Evolutionary conservation across 495 filamentous ascomycete genomes (phyloP).

Genomic region (Lasiosphaeria ovina): DNA sequence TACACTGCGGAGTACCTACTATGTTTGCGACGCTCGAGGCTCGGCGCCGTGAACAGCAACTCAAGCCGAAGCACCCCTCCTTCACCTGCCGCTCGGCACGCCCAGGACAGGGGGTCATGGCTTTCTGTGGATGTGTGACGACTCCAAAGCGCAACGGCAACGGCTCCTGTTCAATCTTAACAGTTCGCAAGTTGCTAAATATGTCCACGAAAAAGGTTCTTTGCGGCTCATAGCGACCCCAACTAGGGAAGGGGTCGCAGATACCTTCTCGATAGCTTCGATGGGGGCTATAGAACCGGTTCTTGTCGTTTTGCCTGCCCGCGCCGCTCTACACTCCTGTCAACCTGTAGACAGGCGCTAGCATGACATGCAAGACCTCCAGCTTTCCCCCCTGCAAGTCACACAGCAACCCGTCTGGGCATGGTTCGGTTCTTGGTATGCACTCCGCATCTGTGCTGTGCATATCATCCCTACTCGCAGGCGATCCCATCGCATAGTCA

Average conservation of each 20-base stretch:
- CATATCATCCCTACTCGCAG: background rate
- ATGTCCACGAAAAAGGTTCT: no score
- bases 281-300: no score
- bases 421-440: background rate
- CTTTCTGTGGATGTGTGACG: no score
- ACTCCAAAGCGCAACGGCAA: no score
- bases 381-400: background rate
- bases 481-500: no score
- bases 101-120: no score
- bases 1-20: background rate
- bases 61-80: constrained; percentile 40
- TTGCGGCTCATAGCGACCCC: no score
- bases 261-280: no score
- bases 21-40: background rate
- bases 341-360: background rate
- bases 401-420: background rate
- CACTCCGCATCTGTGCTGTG: constrained; percentile 2
- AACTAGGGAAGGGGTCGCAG: no score
- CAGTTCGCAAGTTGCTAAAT: no score
- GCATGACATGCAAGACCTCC: background rate
- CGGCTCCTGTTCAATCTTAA: no score
- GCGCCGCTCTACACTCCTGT: background rate
- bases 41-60: constrained; percentile 26
- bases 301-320: no score
- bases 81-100: constrained; percentile 24